Percentiles rank a stretch among this genome's conserved stretches.
Conservation (phyloP, 495 filamentous ascomycete species). For the Penicillium crystallinum region DNA sequence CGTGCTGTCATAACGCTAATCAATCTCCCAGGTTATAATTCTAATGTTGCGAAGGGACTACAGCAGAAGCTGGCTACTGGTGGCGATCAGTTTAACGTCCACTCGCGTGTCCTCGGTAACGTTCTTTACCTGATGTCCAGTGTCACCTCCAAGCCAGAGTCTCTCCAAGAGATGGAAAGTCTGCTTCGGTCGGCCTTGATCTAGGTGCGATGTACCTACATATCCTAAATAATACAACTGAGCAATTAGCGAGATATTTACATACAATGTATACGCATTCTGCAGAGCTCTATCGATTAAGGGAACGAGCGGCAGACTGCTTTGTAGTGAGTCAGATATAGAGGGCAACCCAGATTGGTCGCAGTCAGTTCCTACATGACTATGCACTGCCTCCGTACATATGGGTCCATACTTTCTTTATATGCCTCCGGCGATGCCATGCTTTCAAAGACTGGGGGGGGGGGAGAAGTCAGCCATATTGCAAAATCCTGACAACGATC, state of each 20-base stretch:
- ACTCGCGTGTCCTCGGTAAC: conserved; percentile 70
- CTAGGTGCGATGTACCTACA: not conserved
- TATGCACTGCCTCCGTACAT: too few relatives aligned
- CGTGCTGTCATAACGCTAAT: not conserved
- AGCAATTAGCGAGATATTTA: too few relatives aligned
- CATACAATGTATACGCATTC: too few relatives aligned
- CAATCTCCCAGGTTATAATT: conserved; percentile 53
- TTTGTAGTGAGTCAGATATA: too few relatives aligned
- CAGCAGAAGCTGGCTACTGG: conserved; percentile 47
- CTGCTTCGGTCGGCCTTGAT: conserved; percentile 22
- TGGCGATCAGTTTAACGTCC: conserved; percentile 50
- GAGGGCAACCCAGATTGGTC: too few relatives aligned
- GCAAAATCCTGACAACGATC: not conserved
- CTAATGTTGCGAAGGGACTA: conserved; percentile 56
- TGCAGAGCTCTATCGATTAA: too few relatives aligned
- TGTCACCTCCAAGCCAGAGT: conserved; percentile 50
- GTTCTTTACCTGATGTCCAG: conserved; percentile 75
- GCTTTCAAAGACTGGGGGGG: too few relatives aligned
- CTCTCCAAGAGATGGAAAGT: conserved; percentile 44
- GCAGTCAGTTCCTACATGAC: too few relatives aligned
- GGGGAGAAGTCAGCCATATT: too few relatives aligned
- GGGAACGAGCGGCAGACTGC: too few relatives aligned
- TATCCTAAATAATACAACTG: not conserved
- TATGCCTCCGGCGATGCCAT: too few relatives aligned
- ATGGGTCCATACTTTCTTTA: too few relatives aligned